Base-by-base conservation (phyloP, 163 green algal genomes). In the Coccomyxa subellipsoidea region DNA sequence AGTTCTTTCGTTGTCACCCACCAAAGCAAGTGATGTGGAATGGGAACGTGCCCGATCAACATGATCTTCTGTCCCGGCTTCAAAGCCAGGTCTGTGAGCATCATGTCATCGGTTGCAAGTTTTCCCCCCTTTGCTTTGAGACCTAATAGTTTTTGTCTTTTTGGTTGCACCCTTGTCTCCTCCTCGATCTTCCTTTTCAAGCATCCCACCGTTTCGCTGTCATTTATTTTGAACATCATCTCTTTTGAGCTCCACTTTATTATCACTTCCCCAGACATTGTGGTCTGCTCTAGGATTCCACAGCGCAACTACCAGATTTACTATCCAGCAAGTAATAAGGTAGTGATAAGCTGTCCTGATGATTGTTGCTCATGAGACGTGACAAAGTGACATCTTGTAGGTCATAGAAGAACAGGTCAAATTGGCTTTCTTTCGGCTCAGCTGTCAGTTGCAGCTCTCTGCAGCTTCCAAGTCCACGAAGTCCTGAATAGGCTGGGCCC, bases 41-140 rank as follows among this genome's bases (percentile, higher is more conserved):
- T n/a, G n/a, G n/a, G n/a, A n/a, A n/a, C n/a, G n/a, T n/a, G 94
- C 86, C 95, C 95, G 86, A 98, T 93, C 89, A 98, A 91, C 90
- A 98, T 98, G 66, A 98, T 78, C 54, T 95, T 96, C 21, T 85
- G 69, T 10, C 86, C 89, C 10, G 94, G 88, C 84, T 96, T 96
- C 18, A 98, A 79, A 9, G 78, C 27, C 21, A 98, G 84, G n/a
- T 97, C 89, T 0, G 32, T 34, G 34, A 97, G 54, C 8, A 47
- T 31, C 21, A 80, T 84, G 31, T 87, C 88, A 66, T 98, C 93
- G 0, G 37, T 78, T 0, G 93, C 89, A 25, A 83, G 53, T 54
- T 95, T 94, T 39, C 90, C 90, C n/a, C 76, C 80, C 54, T 90
- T 90, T 0, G 84, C 88, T 82, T 98, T 98, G 0, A 98, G 81